Base-by-base conservation (phyloP, 352 stramenopile species). In the Plasmopara halstedii region DNA sequence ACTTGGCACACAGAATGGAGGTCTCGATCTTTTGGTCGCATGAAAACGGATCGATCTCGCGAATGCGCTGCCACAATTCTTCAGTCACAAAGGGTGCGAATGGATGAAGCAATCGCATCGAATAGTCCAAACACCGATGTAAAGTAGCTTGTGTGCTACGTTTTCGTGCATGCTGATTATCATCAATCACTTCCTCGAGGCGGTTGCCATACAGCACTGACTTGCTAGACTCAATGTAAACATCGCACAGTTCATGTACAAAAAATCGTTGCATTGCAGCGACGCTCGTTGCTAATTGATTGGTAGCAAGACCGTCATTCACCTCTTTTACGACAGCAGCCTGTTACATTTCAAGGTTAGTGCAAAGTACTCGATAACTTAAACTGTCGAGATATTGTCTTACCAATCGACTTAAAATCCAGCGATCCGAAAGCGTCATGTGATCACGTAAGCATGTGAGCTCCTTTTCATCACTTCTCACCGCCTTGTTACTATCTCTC, bases 81-180 rank as follows among this genome's bases (percentile, higher is more conserved):
- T 99, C 97, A 0, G 97, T 99, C 18, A 99, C 91, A 64, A 99
- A 99, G n/a, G 97, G 97, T 64, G 98, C 98, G 61, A 99, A 97
- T 6, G 96, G 96, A 58, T 99, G 97, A 26, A 99, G 64, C 39
- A 99, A 73, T 15, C 95, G 85, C 57, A 99, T 85, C 15, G 90
- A 97, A 51, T 83, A 83, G 51, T 99, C 96, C 29, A 99, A 65
- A 26, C 90, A 96, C 21, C 92, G 71, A 66, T 94, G 97, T 6
- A 99, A 68, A 8, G 85, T 97, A 6, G 77, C 79, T 62, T 98
- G 92, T 20, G 96, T 88, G 31, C 87, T 85, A 54, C 76, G 79
- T 29, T 62, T 52, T 8, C 56, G 58, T 15, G 85, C 67, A 22
- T 61, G 73, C 32, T 85, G 81, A 15, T 82, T 39, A 37, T 36